Conservation (phyloP, 768 basidiomycete species). For the Podaxis carcinomalis region DNA sequence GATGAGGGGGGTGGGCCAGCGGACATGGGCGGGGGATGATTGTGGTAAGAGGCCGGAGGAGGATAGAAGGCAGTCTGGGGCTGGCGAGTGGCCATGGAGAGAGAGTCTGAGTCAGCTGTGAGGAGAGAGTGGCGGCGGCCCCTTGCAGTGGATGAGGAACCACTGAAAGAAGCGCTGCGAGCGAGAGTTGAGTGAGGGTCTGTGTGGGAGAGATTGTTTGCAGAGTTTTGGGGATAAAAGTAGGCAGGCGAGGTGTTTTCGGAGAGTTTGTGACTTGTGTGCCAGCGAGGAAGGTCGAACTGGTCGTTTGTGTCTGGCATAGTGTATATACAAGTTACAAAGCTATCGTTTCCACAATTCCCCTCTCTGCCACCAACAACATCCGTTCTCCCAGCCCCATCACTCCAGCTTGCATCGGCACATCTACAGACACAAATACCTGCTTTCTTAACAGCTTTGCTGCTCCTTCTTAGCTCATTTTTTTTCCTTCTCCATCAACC, state of each 20-base stretch:
- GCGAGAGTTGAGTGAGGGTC: conserved; percentile 46
- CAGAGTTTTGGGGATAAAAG: conserved; percentile 38
- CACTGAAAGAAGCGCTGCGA: conserved; percentile 65
- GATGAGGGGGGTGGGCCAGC: conserved; percentile 28
- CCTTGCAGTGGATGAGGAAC: conserved; percentile 36
- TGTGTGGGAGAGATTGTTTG: conserved; percentile 34
- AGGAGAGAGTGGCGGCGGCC: conserved; percentile 71
- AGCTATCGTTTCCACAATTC: conserved; percentile 43
- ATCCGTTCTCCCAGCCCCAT: conserved; percentile 45
- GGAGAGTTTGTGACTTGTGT: conserved; percentile 37
- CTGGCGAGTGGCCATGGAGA: conserved; percentile 32
- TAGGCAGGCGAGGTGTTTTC: conserved; percentile 46
- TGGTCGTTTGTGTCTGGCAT: conserved; percentile 77
- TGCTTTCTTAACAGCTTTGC: conserved; percentile 62
- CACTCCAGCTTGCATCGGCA: conserved; percentile 19
- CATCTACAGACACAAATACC: conserved; percentile 71
- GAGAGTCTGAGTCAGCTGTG: conserved; percentile 49
- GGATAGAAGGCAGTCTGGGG: conserved; percentile 54
- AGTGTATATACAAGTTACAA: conserved; percentile 17
- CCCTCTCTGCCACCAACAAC: conserved; percentile 57
- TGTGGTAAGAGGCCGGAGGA: conserved; percentile 31
- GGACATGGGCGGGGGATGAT: neutral
- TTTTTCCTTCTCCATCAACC: conserved; percentile 14
- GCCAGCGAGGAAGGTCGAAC: conserved; percentile 79
- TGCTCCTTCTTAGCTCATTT: conserved; percentile 23